Evolutionary conservation across 2,329 filamentous ascomycete species (phyloP), one percentile per base, ranked within the genome.

Genomic region (Claviceps fusiformis): DNA sequence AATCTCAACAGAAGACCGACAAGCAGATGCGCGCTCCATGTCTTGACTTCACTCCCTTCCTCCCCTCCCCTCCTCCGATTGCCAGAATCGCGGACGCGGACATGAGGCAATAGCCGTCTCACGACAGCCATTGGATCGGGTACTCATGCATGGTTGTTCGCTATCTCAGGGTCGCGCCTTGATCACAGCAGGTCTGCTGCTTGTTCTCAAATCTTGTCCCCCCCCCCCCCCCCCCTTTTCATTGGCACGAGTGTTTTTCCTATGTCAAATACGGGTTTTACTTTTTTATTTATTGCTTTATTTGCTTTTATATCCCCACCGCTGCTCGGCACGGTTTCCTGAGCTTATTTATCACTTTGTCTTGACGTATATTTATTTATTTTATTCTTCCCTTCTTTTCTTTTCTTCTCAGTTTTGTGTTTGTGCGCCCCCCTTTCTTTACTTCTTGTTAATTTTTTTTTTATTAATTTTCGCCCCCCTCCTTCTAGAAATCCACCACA

Each of bases 401-500:
- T n/a, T 44, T 50, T 33, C 31, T 33, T 33, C 8, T n/a, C n/a
- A n/a, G n/a, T n/a, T n/a, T n/a, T n/a, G n/a, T n/a, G n/a, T n/a
- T n/a, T n/a, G n/a, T n/a, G n/a, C n/a, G n/a, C n/a, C 31, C 31
- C 31, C 41, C 43, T n/a, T 45, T 45, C 19, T 17, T 46, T 48
- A n/a, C 27, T 47, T 24, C 43, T 45, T 11, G 6, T 37, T 10
- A 9, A 9, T 37, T 11, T 47, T 31, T n/a, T 47, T 15, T 1
- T 31, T 39, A 35, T 53, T 10, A 10, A 48, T 53, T 48, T 43
- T 45, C 47, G 15, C 24, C 15, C 37, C n/a, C 8, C 33, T 19
- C 13, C 27, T 47, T 50, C 19, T 55, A 55, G 53, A 55, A 55
- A 46, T 37, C 31, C 53, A 50, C 45, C 37, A 47, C 48, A 24